Conservation (phyloP, 306 rosid species). For the Calophaca sinica region DNA sequence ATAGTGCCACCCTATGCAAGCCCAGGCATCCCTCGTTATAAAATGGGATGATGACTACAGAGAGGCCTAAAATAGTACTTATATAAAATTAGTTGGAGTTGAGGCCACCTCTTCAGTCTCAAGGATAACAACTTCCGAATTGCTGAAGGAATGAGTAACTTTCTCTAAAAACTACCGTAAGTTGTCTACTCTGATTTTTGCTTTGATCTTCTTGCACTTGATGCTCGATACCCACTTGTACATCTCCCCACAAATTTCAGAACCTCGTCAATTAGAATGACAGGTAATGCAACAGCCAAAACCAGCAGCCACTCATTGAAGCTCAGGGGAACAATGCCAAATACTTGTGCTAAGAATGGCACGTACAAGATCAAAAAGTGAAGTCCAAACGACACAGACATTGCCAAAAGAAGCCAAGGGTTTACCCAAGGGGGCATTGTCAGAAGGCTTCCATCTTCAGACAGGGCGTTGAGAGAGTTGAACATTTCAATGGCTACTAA, state of each 20-base stretch:
- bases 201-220: conserved; percentile 56
- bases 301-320: conserved; percentile 67
- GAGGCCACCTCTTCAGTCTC: conserved; percentile 48
- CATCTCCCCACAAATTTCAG: conserved; percentile 64
- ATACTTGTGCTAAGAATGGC: conserved; percentile 84
- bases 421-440: conserved; percentile 98
- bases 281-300: conserved; percentile 62
- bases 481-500: conserved; percentile 98
- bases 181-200: conserved; percentile 68
- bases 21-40: conserved; percentile 49
- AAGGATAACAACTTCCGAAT: conserved; percentile 29
- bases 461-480: conserved; percentile 89
- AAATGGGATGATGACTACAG: conserved; percentile 54
- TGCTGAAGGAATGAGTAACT: conserved; percentile 43
- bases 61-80: conserved; percentile 51
- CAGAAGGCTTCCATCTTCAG: conserved; percentile 88
- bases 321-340: conserved; percentile 86
- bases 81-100: conserved; percentile 38
- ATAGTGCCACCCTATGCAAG: conserved; percentile 49
- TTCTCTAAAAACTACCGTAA: conserved; percentile 40
- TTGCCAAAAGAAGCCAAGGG: conserved; percentile 95
- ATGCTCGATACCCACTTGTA: conserved; percentile 50
- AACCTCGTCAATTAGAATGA: conserved; percentile 68
- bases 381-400: conserved; percentile 86
- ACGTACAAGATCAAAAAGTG: conserved; percentile 90